Evolutionary conservation across 169 alveolate genomes (phyloP).

Genomic region (Eimeria maxima): DNA sequence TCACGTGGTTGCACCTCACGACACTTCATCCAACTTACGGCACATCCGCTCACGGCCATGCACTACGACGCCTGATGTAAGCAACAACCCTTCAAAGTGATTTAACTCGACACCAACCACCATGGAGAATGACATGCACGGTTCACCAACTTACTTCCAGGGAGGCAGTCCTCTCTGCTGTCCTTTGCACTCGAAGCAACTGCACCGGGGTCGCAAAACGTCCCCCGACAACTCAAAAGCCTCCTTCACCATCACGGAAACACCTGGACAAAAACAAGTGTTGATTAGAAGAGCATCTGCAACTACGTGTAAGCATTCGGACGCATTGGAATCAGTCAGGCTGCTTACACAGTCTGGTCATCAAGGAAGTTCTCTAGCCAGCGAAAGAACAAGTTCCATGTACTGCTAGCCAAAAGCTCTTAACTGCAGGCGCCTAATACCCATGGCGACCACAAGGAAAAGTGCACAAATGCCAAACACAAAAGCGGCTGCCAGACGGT

Average conservation of each 20-base stretch:
- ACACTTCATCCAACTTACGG: background rate
- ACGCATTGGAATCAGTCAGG: no score
- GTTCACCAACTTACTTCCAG: constrained; percentile 2
- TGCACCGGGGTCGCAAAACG: constrained; percentile 65
- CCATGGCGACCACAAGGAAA: background rate
- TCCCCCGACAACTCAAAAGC: constrained; percentile 57
- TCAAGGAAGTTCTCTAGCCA: background rate
- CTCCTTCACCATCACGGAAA: constrained; percentile 61
- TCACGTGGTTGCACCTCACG: background rate
- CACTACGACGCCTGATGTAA: background rate
- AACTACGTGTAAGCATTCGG: background rate
- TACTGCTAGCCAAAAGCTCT: background rate
- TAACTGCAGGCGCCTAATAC: background rate
- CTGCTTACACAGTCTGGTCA: background rate
- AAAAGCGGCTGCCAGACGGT: background rate
- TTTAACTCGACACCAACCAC: background rate
- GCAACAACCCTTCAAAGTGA: background rate
- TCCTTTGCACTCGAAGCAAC: constrained; percentile 39
- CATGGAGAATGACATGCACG: background rate
- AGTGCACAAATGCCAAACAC: background rate
- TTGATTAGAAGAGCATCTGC: background rate
- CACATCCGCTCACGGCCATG: background rate
- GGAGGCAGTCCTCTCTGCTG: background rate
- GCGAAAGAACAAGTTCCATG: background rate
- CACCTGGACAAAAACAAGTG: background rate